Percentiles rank a stretch among this genome's conserved stretches.
Conservation (phyloP, 305 asterid genomes). For the Solanum hybrid region DNA sequence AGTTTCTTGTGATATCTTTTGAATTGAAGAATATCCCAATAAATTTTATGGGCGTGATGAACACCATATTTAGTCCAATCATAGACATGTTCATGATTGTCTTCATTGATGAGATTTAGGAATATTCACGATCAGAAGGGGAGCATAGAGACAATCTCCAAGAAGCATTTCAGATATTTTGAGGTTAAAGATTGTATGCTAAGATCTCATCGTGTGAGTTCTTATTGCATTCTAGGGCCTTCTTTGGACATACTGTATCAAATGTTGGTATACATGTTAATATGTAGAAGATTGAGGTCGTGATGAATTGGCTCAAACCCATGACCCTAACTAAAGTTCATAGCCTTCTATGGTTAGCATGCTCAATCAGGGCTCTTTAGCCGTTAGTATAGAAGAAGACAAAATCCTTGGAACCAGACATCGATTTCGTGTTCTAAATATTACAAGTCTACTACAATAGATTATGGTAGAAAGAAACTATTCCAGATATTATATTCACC, state of each 20-base stretch:
- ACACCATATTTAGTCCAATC: not conserved
- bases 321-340: not conserved
- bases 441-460: not conserved
- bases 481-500: not conserved
- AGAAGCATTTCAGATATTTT: too few relatives aligned
- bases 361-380: not conserved
- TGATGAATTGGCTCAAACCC: not conserved
- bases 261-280: not conserved
- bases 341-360: not conserved
- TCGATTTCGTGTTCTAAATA: too few relatives aligned
- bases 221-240: too few relatives aligned
- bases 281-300: not conserved
- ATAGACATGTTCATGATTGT: not conserved
- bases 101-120: not conserved
- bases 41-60: not conserved
- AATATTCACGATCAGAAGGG: not conserved
- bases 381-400: not conserved
- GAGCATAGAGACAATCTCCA: not conserved
- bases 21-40: not conserved
- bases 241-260: not conserved
- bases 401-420: not conserved
- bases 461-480: not conserved
- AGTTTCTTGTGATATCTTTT: not conserved
- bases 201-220: not conserved
- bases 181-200: not conserved